phyloP scores from a whole-genome alignment of 495 filamentous ascomycete genomes.

The Lophiotrema nucula region DNA sequence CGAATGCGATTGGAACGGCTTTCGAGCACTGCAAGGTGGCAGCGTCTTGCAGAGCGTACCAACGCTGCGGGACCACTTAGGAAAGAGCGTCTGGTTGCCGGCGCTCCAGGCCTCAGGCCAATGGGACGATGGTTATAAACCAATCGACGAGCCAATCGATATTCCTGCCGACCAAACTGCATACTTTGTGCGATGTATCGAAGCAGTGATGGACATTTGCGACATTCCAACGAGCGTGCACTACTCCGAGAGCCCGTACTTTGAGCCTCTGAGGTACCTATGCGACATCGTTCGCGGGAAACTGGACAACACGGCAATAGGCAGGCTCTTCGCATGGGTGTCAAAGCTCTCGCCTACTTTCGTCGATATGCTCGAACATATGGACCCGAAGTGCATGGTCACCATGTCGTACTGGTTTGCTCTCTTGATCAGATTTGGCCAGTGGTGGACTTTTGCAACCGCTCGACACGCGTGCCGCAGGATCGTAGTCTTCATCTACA shows the following conservation, averaged over 20 bases:
- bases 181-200: too few relatives aligned
- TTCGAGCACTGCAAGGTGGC: neutral
- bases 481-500: too few relatives aligned
- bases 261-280: neutral
- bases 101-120: neutral
- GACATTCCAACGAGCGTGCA: neutral
- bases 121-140: too few relatives aligned
- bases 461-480: neutral
- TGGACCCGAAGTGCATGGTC: neutral
- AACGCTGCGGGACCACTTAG: neutral
- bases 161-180: too few relatives aligned
- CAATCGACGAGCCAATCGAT: too few relatives aligned
- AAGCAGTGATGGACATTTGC: neutral
- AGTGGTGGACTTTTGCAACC: constrained; percentile 3
- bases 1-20: neutral
- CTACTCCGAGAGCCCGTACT: neutral
- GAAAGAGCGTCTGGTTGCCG: neutral
- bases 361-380: neutral
- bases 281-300: neutral
- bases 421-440: neutral
- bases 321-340: neutral
- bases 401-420: constrained; percentile 2
- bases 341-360: neutral
- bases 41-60: neutral
- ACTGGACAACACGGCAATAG: neutral